Conservation (phyloP, 164 flowering plant genomes). For the Macadamia tetraphylla region DNA sequence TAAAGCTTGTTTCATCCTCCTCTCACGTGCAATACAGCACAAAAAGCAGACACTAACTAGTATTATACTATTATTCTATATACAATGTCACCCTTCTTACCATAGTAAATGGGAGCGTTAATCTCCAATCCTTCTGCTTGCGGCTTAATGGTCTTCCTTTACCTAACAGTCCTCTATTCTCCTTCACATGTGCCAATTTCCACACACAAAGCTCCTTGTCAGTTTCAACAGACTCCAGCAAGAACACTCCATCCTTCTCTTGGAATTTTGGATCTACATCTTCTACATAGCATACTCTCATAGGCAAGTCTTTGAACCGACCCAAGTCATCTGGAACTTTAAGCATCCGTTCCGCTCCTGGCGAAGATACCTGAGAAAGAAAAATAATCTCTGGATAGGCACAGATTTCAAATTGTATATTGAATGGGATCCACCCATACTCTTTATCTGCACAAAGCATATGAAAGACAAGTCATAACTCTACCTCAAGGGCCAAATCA, state of each 20-base stretch:
- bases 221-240: conserved; percentile 55
- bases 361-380: conserved; percentile 74
- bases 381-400: too few species aligned
- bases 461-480: too few species aligned
- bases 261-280: conserved; percentile 18
- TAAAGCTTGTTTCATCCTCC: too few species aligned
- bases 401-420: too few species aligned
- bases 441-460: too few species aligned
- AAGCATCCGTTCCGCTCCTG: conserved; percentile 83
- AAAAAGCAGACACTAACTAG: conserved; percentile 5
- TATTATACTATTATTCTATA: conserved; percentile 39
- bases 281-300: conserved; percentile 62
- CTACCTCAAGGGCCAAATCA: conserved; percentile 82
- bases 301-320: conserved; percentile 74
- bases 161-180: conserved; percentile 54
- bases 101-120: conserved; percentile 42
- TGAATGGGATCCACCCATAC: too few species aligned
- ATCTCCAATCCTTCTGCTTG: conserved; percentile 79
- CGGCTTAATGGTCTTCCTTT: conserved; percentile 81
- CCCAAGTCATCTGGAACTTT: conserved; percentile 77
- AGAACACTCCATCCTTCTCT: conserved; percentile 49
- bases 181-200: conserved; percentile 90
- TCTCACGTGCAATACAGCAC: not conserved
- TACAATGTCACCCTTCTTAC: conserved; percentile 55
- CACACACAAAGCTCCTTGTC: conserved; percentile 57